Base-by-base conservation (phyloP, 1,284 basidiomycete genomes). In the Xanthoconium separans region DNA sequence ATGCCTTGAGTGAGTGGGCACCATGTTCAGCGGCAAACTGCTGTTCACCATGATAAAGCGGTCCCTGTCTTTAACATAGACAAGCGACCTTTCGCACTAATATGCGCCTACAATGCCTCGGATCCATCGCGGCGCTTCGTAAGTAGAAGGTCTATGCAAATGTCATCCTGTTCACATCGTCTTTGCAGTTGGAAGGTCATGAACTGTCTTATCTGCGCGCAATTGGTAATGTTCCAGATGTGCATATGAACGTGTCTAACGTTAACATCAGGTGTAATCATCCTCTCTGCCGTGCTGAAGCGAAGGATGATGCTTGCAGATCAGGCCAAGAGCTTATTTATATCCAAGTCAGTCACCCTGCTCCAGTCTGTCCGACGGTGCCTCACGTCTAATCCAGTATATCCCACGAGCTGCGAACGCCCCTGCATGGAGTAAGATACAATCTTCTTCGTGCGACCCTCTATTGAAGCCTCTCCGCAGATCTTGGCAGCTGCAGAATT, bases 11-110 rank as follows among this genome's bases (percentile, higher is more conserved):
- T 91, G 65, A 72, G 86, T 72, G 12, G 22, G 18, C 10, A 43
- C 6, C 27, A 43, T 18, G 10, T 42, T 42, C 33, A 8, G 27
- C 39, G 39, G 3, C 44, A 18, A 50, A 41, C 44, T 40, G 27
- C 43, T 31, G 58, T 58, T 55, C 22, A 51, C 33, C 41, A 36
- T 12, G 36, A 50, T 49, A 54, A 51, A 91, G 90, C 85, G 50
- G 91, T 96, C 18, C 95, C 95, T 2, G 90, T 98, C 47, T 95
- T 93, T 71, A 95, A 95, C 58, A 86, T 97, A 51, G 93, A 97
- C 74, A 92, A 94, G 72, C 85, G 89, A 52, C 94, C 95, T 1
- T 98, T 98, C 65, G 93, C 93, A 3, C 71, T 98, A 62, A 77
- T 98, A 36, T 95, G 93, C 63, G 93, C 93, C 5, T 97, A 95